Evolutionary conservation across 2,329 filamentous ascomycete genomes (phyloP), one percentile per base, ranked within the genome.

Genomic region (Parastagonospora avenae): DNA sequence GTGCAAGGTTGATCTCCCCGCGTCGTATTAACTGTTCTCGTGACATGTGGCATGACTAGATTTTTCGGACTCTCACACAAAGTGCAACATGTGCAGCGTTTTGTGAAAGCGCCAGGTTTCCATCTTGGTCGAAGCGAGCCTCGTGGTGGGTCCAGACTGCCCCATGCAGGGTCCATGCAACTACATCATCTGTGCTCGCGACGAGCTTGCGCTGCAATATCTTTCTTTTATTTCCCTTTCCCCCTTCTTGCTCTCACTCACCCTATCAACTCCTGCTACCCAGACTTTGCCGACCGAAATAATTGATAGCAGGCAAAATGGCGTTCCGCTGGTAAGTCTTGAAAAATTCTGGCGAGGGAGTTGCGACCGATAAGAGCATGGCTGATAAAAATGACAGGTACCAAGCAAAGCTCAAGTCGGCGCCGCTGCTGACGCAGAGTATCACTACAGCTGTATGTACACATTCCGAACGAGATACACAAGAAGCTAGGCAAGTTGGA

Each of bases 391-490:
- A 11, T 31, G n/a, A 52, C 39, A 86, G 92, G 92, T 97, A 97
- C 79, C 91, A 95, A 77, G 81, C 85, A 70, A 89, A 85, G 75
- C 82, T 97, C 72, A 87, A 89, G 64, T 84, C 86, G 67, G 85
- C 90, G 70, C 93, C 93, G 53, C 80, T 97, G 64, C 85, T 97
- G 68, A 97, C 93, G 9, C 91, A 96, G 80, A 90, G 88, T 72
- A 79, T 96, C 65, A 96, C 92, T 49, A 97, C 93, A 33, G 89
- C 91, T 42, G 83, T 86, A 64, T n/a, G 61, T 39, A 30, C 37
- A 14, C 30, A 29, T 27, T 32, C 16, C 2, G 33, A 19, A 24
- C 9, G n/a, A 27, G 10, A 8, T 12, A 39, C 24, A 11, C 8
- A 24, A 15, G 31, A 14, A 4, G 43, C 3, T 46, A 35, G 10